Base-by-base conservation (phyloP, 257 asterid species). In the Catharanthus roseus region DNA sequence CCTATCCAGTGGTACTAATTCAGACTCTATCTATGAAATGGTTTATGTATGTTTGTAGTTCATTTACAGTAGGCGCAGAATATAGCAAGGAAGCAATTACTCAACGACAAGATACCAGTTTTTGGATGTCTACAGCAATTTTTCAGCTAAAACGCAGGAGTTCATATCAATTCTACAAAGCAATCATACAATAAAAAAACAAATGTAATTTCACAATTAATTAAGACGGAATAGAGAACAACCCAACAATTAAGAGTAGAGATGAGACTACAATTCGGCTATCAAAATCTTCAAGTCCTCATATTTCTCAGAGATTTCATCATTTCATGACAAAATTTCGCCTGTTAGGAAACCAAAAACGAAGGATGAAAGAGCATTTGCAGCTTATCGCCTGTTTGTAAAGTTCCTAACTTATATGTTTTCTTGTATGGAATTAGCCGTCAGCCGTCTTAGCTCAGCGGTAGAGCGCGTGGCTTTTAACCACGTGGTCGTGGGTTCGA, bases 401-500 rank as follows among this genome's bases (percentile, higher is more conserved):
- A 28, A 10, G 6, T 56, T 28, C 8, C n/a, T n/a, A n/a, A n/a
- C n/a, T n/a, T n/a, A n/a, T n/a, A n/a, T n/a, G n/a, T n/a, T n/a
- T n/a, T n/a, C n/a, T n/a, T n/a, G n/a, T n/a, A 21, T 15, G 21
- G 28, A 36, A 19, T 15, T 38, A 2, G 7, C 7, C 41, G 7
- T 38, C 41, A 2, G 72, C 36, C 51, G 63, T 50, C 64, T 75
- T 72, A 64, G 60, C 67, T 63, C 69, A 69, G 69, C 44, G 80
- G 80, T 76, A 83, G 80, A 75, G 85, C 84, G 79, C 82, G 67
- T 67, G 86, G 83, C 85, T 78, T 83, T 75, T 80, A 78, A 84
- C 84, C 82, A 67, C 72, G 87, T 78, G 85, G 83, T 78, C 83
- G 87, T 83, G 87, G 87, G 80, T 83, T 80, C 85, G 87, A 83